Percentiles rank a stretch among this genome's conserved stretches.
Conservation (phyloP, 352 stramenopile species). For the Globisporangium okanoganense region DNA sequence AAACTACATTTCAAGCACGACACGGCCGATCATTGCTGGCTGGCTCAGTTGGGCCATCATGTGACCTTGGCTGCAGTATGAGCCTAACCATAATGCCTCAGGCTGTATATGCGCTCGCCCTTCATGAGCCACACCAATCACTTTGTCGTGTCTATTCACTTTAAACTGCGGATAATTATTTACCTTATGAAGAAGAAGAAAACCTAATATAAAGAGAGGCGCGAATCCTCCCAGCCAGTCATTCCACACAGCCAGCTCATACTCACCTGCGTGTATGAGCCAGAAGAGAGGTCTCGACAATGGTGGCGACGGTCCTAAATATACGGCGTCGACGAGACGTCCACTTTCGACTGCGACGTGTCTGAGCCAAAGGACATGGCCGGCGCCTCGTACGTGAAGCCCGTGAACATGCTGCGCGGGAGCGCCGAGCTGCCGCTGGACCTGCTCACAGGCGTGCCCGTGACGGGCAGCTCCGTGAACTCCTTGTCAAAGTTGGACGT, state of each 20-base stretch:
- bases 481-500: constrained; percentile 90
- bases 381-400: constrained; percentile 85
- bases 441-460: constrained; percentile 73
- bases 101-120: too few relatives aligned
- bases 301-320: constrained; percentile 48
- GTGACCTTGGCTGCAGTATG: too few relatives aligned
- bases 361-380: constrained; percentile 82
- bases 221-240: background rate
- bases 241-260: background rate
- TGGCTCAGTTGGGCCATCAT: too few relatives aligned
- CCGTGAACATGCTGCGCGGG: constrained; percentile 81
- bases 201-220: constrained; percentile 33
- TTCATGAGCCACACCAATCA: too few relatives aligned
- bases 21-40: background rate
- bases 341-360: constrained; percentile 85
- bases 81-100: too few relatives aligned
- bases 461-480: constrained; percentile 87
- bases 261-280: background rate
- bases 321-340: constrained; percentile 81
- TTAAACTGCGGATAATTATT: constrained; percentile 6
- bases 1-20: background rate
- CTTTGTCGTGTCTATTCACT: constrained; percentile 3
- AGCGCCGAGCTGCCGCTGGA: constrained; percentile 50
- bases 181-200: constrained; percentile 3
- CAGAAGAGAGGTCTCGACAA: background rate